Percentiles rank a stretch among this genome's conserved stretches.
Conservation (phyloP, 306 rosid species). For the Neltuma alba region DNA sequence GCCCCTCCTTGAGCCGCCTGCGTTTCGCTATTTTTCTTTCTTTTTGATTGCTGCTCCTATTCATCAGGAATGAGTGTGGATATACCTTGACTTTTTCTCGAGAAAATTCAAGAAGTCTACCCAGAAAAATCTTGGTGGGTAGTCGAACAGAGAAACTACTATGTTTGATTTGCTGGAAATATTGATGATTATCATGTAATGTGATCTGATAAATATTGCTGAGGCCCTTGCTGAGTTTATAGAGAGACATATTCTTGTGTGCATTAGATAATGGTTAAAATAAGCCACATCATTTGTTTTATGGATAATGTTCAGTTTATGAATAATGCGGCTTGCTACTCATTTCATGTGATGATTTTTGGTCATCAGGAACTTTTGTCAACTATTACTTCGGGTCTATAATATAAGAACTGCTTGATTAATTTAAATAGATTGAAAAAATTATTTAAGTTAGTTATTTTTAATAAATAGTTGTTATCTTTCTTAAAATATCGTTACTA, state of each 20-base stretch:
- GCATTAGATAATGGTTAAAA: background rate
- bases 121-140: slow-evolving; percentile 29
- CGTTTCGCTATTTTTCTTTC: background rate
- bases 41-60: slow-evolving; percentile 41
- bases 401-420: no score
- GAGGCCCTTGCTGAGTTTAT: background rate
- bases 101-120: slow-evolving; percentile 43
- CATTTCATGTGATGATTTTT: background rate
- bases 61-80: slow-evolving; percentile 45
- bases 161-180: slow-evolving; percentile 17
- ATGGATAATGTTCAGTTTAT: background rate
- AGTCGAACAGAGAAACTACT: slow-evolving; percentile 40
- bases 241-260: background rate
- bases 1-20: slow-evolving; percentile 9
- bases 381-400: no score
- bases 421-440: no score
- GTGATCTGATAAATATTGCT: background rate
- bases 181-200: background rate
- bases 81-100: slow-evolving; percentile 40
- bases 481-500: no score
- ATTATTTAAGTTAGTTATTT: no score
- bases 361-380: background rate
- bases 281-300: background rate
- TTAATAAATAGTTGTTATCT: no score
- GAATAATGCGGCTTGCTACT: background rate